phyloP scores from a whole-genome alignment of 148 eudicot genomes.

The Persicaria maculosa region DNA sequence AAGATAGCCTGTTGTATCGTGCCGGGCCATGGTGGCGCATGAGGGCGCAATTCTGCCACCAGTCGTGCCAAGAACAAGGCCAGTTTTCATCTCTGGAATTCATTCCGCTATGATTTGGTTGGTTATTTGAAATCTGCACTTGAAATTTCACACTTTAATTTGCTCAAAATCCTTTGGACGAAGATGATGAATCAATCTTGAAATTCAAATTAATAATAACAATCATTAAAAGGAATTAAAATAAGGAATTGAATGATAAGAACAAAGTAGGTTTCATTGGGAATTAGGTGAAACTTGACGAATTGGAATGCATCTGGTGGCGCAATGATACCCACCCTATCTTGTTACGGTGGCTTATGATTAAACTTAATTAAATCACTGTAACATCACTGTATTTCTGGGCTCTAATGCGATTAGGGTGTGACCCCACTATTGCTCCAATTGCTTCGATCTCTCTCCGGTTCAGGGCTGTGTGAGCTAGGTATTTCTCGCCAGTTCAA shows the following conservation, averaged over 20 bases:
- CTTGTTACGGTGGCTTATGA: no score
- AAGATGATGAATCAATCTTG: neutral
- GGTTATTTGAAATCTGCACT: neutral
- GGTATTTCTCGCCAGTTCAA: no score
- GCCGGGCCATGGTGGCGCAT: conserved; percentile 78
- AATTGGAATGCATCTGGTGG: neutral
- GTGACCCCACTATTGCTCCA: no score
- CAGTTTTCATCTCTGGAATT: neutral
- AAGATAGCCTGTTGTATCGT: conserved; percentile 37
- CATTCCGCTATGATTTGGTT: neutral
- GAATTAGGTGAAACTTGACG: neutral
- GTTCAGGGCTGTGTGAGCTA: no score
- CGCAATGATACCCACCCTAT: neutral
- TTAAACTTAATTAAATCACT: no score
- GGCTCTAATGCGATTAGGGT: no score
- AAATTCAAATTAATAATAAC: neutral
- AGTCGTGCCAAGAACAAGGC: conserved; percentile 81
- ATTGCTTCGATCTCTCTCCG: no score
- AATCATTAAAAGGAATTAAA: no score
- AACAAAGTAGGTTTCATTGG: neutral
- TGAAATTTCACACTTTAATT: neutral
- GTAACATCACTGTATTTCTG: no score
- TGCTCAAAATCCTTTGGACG: no score
- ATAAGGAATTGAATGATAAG: neutral
- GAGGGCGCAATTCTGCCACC: conserved; percentile 93